Conservation (phyloP, 2,329 filamentous ascomycete genomes). For the Alternaria sp. region DNA sequence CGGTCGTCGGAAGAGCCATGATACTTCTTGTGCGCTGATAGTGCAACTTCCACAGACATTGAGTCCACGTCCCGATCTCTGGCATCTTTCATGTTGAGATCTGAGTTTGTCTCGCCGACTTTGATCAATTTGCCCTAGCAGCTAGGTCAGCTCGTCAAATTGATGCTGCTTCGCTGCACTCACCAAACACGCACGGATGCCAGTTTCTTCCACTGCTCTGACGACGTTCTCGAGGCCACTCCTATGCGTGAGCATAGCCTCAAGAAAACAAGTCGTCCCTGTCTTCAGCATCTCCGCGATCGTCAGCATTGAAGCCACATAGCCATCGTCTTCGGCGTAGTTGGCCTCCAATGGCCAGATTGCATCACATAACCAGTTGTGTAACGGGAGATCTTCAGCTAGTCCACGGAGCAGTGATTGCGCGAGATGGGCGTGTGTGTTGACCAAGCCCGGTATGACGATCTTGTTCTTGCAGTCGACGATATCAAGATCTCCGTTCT, state of each 20-base stretch:
- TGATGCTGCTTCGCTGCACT: neutral
- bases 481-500: constrained; percentile 5
- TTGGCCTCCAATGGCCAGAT: constrained; percentile 48
- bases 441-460: constrained; percentile 46
- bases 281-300: constrained; percentile 49
- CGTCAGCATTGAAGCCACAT: constrained; percentile 40
- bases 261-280: constrained; percentile 49
- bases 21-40: constrained; percentile 39
- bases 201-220: constrained; percentile 41
- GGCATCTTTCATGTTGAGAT: constrained; percentile 44
- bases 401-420: constrained; percentile 46
- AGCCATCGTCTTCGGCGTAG: constrained; percentile 44
- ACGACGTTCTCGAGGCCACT: constrained; percentile 34
- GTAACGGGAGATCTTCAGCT: constrained; percentile 30
- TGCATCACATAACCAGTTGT: constrained; percentile 41
- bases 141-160: neutral
- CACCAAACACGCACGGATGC: constrained; percentile 39
- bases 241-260: constrained; percentile 47
- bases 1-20: constrained; percentile 49
- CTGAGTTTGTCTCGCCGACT: constrained; percentile 42
- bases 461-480: constrained; percentile 41
- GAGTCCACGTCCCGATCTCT: constrained; percentile 46
- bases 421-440: constrained; percentile 47
- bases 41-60: constrained; percentile 45
- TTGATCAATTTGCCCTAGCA: constrained; percentile 48